Base-by-base conservation (phyloP, 805 yeast genomes). In the Metschnikowia shivogae region DNA sequence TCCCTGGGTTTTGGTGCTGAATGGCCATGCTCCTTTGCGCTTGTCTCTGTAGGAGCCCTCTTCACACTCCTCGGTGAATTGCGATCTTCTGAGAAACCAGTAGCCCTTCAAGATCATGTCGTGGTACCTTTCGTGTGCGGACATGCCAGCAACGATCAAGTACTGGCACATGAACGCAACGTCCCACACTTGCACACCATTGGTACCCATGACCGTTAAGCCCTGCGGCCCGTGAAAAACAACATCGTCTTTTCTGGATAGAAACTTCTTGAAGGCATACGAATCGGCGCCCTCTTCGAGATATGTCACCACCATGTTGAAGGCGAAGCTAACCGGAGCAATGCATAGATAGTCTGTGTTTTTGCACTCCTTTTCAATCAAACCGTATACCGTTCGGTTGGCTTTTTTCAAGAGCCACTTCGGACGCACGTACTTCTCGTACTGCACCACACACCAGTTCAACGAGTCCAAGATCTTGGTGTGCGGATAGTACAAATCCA, bases 111-210 rank as follows among this genome's bases (percentile, higher is more conserved):
- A 72, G 14, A 93, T 78, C 54, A 80, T 70, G 6, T 78, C 77
- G 37, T 78, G 78, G 61, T 78, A 88, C 60, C 83, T 81, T 0
- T 86, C 82, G 29, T 72, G 55, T 26, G 81, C 84, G 3, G 87
- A 90, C 30, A 90, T 64, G 0, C 96, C 96, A 0, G 96, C 86
- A 57, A 77, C 70, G 48, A 88, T 82, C 50, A 80, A 76, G 57
- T 88, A 87, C 60, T 93, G 99, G 22, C 93, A 72, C 45, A 87
- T 85, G 68, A 93, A 92, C 0, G 97, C 90, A 24, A 84, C 82
- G 64, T 93, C 99, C 99, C 99, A 93, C 1, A 85, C 90, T 65
- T 93, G 99, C 0, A 87, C 88, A 20, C 99, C 99, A 63, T 93
- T 93, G 0, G 99, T 93, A 2, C 99, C 99, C 87, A 86, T 88